phyloP scores from a whole-genome alignment of 2,329 filamentous ascomycete genomes.

The Penicillium capsulatum region DNA sequence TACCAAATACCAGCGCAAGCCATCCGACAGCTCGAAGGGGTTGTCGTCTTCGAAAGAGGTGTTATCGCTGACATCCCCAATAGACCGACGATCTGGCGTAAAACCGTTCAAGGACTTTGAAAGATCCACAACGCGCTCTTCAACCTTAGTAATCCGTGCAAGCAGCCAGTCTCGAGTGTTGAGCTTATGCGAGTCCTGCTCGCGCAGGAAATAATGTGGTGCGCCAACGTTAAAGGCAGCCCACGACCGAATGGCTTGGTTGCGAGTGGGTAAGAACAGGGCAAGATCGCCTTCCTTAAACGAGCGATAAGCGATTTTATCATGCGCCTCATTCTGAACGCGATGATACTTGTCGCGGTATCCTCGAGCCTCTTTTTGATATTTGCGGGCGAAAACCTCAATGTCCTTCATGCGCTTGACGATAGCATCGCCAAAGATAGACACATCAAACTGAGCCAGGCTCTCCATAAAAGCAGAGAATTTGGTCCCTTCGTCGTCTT shows the following conservation, averaged over 20 bases:
- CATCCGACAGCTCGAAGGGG: conserved; percentile 92
- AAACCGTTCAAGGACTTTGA: conserved; percentile 66
- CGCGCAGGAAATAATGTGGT: conserved; percentile 92
- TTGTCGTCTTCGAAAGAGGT: conserved; percentile 78
- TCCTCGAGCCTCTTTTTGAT: conserved; percentile 79
- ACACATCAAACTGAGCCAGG: conserved; percentile 74
- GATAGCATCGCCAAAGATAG: conserved; percentile 77
- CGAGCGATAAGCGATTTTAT: conserved; percentile 91
- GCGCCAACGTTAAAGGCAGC: conserved; percentile 97
- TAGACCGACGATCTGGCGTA: conserved; percentile 50
- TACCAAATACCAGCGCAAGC: conserved; percentile 91
- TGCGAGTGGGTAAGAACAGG: conserved; percentile 87
- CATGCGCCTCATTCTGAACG: conserved; percentile 78
- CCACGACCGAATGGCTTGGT: conserved; percentile 92
- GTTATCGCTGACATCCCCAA: conserved; percentile 51
- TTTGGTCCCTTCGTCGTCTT: conserved; percentile 64
- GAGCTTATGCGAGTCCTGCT: conserved; percentile 83
- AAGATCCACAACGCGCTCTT: conserved; percentile 89
- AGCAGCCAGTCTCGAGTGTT: conserved; percentile 91
- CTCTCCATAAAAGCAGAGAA: conserved; percentile 71
- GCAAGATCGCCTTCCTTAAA: conserved; percentile 97
- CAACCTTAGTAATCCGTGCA: conserved; percentile 82
- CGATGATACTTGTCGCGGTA: conserved; percentile 84
- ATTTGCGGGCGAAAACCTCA: conserved; percentile 87
- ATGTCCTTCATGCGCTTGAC: conserved; percentile 89